A percentile compares a stretch with the other conserved stretches of the same genome.
Evolutionary conservation across 2,329 filamentous ascomycete genomes (phyloP).

Genomic region (Calonectria naviculata): DNA sequence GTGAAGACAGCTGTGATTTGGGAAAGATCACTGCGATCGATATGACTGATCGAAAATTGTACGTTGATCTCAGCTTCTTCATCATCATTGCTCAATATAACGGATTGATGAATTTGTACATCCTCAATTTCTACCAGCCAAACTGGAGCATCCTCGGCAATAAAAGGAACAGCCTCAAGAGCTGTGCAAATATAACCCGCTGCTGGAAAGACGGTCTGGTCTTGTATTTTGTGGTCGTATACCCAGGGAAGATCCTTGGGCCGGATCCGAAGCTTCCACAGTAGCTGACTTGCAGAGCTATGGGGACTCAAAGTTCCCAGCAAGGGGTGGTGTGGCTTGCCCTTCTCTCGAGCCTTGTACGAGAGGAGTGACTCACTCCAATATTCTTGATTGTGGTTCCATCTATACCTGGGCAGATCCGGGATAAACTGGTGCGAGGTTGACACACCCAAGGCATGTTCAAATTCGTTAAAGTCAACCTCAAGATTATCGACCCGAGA

Average conservation of each 20-base stretch:
- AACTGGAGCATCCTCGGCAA: not conserved
- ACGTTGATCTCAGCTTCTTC: not conserved
- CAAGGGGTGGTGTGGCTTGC: not conserved
- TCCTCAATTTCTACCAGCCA: not conserved
- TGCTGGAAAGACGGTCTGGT: constrained; percentile 51
- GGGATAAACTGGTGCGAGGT: not conserved
- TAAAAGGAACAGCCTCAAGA: constrained; percentile 40
- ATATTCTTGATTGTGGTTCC: not conserved
- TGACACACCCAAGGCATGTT: not conserved
- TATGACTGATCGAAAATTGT: not conserved
- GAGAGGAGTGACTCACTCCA: not conserved
- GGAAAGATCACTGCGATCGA: not conserved
- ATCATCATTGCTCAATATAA: constrained; percentile 30
- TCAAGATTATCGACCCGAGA: not conserved
- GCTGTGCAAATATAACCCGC: constrained; percentile 51
- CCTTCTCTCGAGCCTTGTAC: not conserved
- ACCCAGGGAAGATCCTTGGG: constrained; percentile 50
- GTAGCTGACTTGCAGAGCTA: constrained; percentile 15
- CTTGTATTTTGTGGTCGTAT: constrained; percentile 47
- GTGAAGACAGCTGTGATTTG: not conserved
- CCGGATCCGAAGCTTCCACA: constrained; percentile 39
- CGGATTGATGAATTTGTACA: not conserved
- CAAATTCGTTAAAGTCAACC: not conserved
- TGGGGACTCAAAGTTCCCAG: not conserved
- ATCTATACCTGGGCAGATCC: not conserved